A percentile compares a stretch with the other conserved stretches of the same genome.
Evolutionary conservation across 176 grass and related monocot genomes (phyloP).

Genomic region (Dactylis glomerata): DNA sequence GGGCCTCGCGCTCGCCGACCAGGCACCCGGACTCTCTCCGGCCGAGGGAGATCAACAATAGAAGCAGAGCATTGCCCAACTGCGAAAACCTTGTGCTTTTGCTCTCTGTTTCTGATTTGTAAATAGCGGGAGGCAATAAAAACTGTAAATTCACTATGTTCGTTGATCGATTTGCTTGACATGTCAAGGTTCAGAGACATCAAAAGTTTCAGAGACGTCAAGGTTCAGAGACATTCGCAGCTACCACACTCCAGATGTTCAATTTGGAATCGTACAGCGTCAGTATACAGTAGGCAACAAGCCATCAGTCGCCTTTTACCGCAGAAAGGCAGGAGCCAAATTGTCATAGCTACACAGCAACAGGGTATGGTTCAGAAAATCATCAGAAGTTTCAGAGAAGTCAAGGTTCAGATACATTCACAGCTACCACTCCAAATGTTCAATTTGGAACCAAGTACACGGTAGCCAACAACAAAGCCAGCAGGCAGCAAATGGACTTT

Average conservation of each 20-base stretch:
- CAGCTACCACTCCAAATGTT: not conserved
- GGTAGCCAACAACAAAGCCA: not conserved
- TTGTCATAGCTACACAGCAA: not conserved
- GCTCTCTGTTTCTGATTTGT: not conserved
- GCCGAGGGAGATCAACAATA: not conserved
- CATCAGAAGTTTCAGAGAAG: too few relatives aligned
- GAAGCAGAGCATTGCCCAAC: not conserved
- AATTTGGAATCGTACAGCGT: not conserved
- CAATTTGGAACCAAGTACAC: not conserved
- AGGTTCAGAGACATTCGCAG: not conserved
- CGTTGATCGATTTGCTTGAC: not conserved
- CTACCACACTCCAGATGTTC: not conserved
- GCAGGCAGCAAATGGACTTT: not conserved
- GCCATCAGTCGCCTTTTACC: not conserved
- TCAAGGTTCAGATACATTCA: not conserved
- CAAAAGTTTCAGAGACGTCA: too few relatives aligned
- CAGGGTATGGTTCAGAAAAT: not conserved
- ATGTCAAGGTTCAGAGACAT: not conserved
- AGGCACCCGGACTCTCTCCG: not conserved
- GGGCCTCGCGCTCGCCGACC: conserved; percentile 30
- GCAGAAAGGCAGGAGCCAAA: not conserved
- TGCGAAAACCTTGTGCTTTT: not conserved
- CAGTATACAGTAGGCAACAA: not conserved
- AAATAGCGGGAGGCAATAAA: not conserved
- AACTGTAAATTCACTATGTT: not conserved